Base-by-base conservation (phyloP, 1,284 basidiomycete genomes). In the Phaffia rhodozyma region DNA sequence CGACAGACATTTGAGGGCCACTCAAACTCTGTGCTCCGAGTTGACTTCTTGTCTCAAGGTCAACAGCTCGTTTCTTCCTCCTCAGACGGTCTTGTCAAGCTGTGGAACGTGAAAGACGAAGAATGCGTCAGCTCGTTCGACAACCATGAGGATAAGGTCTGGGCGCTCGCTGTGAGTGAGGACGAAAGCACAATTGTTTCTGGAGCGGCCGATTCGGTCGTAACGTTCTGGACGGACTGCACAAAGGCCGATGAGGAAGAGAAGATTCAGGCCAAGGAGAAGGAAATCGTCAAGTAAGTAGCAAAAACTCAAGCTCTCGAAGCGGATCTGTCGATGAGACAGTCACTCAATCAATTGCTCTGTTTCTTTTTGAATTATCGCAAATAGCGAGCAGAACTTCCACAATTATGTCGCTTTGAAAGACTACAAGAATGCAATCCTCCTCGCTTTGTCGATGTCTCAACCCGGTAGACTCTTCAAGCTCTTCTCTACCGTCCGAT, bases 141-240 rank as follows among this genome's bases (percentile, higher is more conserved):
- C 75, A 93, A 92, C 69, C 93, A 97, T 71, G 90, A 97, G 73
- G 92, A 93, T 71, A 96, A 93, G 90, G 86, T 97, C 16, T 98
- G 93, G 96, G 90, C 91, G 0, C 80, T 97, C 9, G 85, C 88
- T 13, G 78, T 93, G 30, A 86, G 84, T 69, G 75, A 79, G 3
- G 85, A 92, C 71, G 91, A 91, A 71, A 78, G 78, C 34, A 87
- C 82, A 0, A 83, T 98, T 68, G 82, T 97, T 25, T 94, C 91
- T 21, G 94, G 89, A 9, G 92, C 90, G 3, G 93, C 93, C 1
- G 96, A 99, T 77, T 94, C 91, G 3, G 81, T 90, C 5, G 83
- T 97, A 65, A 91, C 87, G 1, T 86, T 96, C 73, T 98, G 94
- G 94, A 79, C 89, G 75, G 96, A 99, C 75, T 86, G 86, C 67